Base-by-base conservation (phyloP, 2,329 filamentous ascomycete genomes). In the Monilinia aucupariae region DNA sequence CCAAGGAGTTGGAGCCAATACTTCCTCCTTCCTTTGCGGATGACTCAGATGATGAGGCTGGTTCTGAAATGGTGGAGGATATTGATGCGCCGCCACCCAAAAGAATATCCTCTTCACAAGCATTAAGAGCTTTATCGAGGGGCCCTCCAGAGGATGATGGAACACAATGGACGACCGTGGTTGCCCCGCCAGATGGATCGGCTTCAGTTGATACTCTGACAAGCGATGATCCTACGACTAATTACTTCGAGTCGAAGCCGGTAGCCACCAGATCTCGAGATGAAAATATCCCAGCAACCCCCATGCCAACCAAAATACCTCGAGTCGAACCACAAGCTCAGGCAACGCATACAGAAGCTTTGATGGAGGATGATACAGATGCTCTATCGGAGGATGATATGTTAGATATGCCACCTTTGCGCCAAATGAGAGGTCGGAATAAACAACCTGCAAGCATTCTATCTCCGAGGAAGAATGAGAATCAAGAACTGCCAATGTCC, bases 81-180 rank as follows among this genome's bases (percentile, higher is more conserved):
- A 64, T 71, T 39, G 76, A 76, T 30, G 76, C 76, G n/a, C 69
- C 74, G 27, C 75, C 77, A 32, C 81, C 81, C 2, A 81, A 79
- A 67, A 82, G 82, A 70, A 79, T 83, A 34, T 83, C 81, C 4
- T 83, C 82, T 13, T 82, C 82, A 0, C 81, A 85, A 66, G 78
- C 79, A 6, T 72, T 85, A 47, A 78, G 81, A 63, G 79, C 79
- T 4, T 71, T 85, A 54, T 82, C 82, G 20, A 75, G 81, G 66
- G 75, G 74, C 30, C 81, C 82, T 7, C 70, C 80, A n/a, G 81
- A 81, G 59, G 77, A 79, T 62, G 81, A 69, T 59, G 71, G 71
- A 34, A 72, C 70, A 27, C 64, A 69, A 64, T 75, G 73, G 72
- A 74, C 69, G 7, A 69, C 70, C 30, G 72, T 74, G 22, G 66